phyloP scores from a whole-genome alignment of 257 asterid genomes.

The Ilex asprella region DNA sequence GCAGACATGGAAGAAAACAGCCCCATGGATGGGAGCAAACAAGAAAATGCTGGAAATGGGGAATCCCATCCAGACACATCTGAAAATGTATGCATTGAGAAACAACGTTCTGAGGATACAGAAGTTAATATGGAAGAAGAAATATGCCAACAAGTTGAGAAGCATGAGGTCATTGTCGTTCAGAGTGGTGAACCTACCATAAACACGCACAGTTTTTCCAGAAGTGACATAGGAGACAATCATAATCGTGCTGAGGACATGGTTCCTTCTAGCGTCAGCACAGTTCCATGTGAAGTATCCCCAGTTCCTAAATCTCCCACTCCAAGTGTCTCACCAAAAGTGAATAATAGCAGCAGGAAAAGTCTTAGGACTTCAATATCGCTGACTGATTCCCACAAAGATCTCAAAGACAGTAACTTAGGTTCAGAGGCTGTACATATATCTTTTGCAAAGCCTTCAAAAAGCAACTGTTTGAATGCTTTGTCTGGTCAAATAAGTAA shows the following conservation, averaged over 20 bases:
- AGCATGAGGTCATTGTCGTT: constrained; percentile 20
- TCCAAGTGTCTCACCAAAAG: constrained; percentile 84
- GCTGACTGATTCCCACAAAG: constrained; percentile 47
- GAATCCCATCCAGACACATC: constrained; percentile 7
- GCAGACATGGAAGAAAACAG: constrained; percentile 2
- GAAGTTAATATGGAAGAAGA: constrained; percentile 77
- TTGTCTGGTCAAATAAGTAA: constrained; percentile 35
- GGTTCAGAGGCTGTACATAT: constrained; percentile 25
- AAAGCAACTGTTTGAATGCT: constrained; percentile 38
- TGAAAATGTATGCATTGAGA: constrained; percentile 21
- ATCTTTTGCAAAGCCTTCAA: constrained; percentile 48
- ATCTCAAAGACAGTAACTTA: constrained; percentile 22
- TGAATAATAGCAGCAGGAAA: constrained; percentile 54
- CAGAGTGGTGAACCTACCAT: constrained; percentile 3
- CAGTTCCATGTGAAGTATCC: constrained; percentile 34
- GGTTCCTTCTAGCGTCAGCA: constrained; percentile 23
- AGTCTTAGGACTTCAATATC: constrained; percentile 70
- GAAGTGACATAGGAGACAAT: neutral
- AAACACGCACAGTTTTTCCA: neutral
- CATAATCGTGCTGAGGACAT: constrained; percentile 27
- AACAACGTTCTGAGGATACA: constrained; percentile 34
- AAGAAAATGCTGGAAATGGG: constrained; percentile 10
- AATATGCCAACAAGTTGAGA: constrained; percentile 35
- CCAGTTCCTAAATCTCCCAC: constrained; percentile 64
- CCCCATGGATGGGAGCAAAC: constrained; percentile 12